Evolutionary conservation across 345 rosid species (phyloP).

Genomic region (Eucalyptus camaldulensis): DNA sequence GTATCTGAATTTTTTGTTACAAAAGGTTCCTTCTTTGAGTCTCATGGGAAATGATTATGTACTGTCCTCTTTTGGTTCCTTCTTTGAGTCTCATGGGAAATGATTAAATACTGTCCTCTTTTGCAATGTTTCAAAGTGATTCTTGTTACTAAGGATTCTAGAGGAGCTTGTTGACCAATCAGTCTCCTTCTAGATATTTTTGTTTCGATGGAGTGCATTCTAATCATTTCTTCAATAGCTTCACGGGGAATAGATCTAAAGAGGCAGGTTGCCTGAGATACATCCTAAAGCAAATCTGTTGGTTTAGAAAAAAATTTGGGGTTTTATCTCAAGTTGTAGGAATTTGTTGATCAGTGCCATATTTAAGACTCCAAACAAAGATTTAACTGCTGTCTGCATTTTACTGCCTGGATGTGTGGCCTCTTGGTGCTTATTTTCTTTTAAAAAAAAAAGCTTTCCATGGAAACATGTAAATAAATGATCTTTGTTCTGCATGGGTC

Average conservation of each 20-base stretch:
- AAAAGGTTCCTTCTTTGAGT: background rate
- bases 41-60: background rate
- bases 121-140: background rate
- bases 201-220: background rate
- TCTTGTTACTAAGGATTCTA: background rate
- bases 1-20: background rate
- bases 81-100: background rate
- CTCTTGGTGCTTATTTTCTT: background rate
- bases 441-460: background rate
- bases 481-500: background rate
- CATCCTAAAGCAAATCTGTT: background rate
- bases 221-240: background rate
- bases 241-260: background rate
- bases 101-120: background rate
- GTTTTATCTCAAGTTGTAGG: background rate
- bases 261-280: background rate
- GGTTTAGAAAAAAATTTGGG: background rate
- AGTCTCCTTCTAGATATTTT: background rate
- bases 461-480: background rate
- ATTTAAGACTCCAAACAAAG: background rate
- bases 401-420: background rate
- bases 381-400: background rate
- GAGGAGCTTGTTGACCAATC: background rate
- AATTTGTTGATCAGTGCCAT: background rate
- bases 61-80: background rate